Base-by-base conservation (phyloP, 768 basidiomycete species). In the Russula dissimulans region DNA sequence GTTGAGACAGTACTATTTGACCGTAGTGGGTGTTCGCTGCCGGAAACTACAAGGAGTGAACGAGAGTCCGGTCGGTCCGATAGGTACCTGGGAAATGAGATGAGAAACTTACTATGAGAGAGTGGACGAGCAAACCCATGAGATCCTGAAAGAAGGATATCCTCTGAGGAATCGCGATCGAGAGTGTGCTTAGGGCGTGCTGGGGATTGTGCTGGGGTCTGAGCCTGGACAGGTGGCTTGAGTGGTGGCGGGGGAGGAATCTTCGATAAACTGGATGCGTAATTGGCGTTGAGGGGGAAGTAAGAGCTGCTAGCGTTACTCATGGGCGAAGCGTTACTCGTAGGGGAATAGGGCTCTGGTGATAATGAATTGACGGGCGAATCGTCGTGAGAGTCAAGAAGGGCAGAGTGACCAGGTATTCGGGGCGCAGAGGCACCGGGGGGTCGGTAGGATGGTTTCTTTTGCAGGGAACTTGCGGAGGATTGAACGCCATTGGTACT, bases 401-500 rank as follows among this genome's bases (percentile, higher is more conserved):
- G 52, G 36, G 50, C 18, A 54, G 44, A 39, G 49, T 67, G 63
- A 9, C 69, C 67, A 38, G 71, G 70, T 22, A 70, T 65, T 38
- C 60, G 62, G 17, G 71, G 66, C n/a, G 69, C 66, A 59, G 65
- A 61, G 14, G 70, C 70, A 56, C 69, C 68, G 18, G 67, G 54
- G 4, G 72, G 69, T 32, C 69, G 68, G 15, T 58, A 63, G 26
- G 71, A 67, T 8, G 62, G 18, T 18, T 64, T 63, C 49, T 62
- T 61, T 42, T 50, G 61, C 7, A 54, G 44, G 15, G 49, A 15
- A 12, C 45, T 34, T 29, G 48, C 50, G n/a, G 63, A 42, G 29
- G 57, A 38, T 38, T 57, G 56, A 47, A 5, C 41, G 15, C 57
- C 64, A 32, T 60, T 63, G 47, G 26, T 11, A 11, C 22, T 36